These are phyloP conservation scores for Aureobasidium sp. DNA, from an alignment of 2,329 filamentous ascomycete species.

Conservation along the genomic window DNA sequence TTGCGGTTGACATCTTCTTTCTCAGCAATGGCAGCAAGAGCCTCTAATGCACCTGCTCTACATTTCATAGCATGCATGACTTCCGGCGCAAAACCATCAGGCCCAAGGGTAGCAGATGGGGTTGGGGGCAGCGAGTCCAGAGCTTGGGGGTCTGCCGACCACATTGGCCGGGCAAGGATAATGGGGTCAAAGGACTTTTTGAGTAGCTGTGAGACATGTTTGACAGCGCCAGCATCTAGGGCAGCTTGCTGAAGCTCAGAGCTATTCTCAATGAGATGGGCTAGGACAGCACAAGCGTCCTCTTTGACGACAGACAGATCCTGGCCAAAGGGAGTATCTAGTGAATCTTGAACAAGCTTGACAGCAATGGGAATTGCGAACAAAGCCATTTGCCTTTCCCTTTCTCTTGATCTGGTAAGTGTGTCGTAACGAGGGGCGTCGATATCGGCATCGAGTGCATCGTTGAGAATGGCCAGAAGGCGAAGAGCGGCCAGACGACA, in stretches of 20 bases:
- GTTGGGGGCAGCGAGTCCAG: slow-evolving; percentile 17
- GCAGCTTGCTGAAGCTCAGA: slow-evolving; percentile 74
- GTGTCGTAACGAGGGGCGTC: slow-evolving; percentile 24
- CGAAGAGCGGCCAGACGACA: slow-evolving; percentile 35
- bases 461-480: slow-evolving; percentile 29
- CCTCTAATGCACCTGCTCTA: slow-evolving; percentile 67
- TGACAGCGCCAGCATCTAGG: slow-evolving; percentile 59
- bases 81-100: slow-evolving; percentile 53
- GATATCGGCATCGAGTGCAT: slow-evolving; percentile 26
- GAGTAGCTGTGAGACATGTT: slow-evolving; percentile 53
- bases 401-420: slow-evolving; percentile 25
- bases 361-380: slow-evolving; percentile 40
- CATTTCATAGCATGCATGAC: slow-evolving; percentile 63
- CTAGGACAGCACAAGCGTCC: slow-evolving; percentile 65
- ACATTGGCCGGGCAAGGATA: slow-evolving; percentile 42
- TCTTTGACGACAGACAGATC: slow-evolving; percentile 56
- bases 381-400: slow-evolving; percentile 35
- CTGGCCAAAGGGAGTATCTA: slow-evolving; percentile 5
- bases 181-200: slow-evolving; percentile 59
- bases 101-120: slow-evolving; percentile 45
- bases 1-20: slow-evolving; percentile 81
- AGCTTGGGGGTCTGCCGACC: slow-evolving; percentile 38
- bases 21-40: slow-evolving; percentile 71
- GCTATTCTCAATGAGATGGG: slow-evolving; percentile 69
- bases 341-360: slow-evolving; percentile 36